A percentile compares a stretch with the other conserved stretches of the same genome.
These are phyloP conservation scores for Pestalotiopsis sp. DNA, from an alignment of 2,329 filamentous ascomycete genomes.

Conservation along the genomic window DNA sequence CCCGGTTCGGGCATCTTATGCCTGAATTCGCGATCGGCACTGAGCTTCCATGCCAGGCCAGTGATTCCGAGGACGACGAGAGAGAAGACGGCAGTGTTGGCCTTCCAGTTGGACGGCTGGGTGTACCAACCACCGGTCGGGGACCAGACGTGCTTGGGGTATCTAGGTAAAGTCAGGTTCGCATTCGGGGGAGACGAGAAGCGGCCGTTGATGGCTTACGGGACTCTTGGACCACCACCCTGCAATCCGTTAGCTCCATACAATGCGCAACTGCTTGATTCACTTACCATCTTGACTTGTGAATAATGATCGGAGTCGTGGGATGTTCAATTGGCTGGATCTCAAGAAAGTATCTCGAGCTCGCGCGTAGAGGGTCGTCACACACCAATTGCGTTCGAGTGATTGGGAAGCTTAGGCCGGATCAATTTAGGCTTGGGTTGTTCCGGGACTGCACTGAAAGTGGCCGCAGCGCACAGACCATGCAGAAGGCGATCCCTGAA, in stretches of 20 bases:
- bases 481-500: constrained; percentile 10
- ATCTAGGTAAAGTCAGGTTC: constrained; percentile 54
- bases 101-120: constrained; percentile 92
- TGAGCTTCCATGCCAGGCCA: constrained; percentile 69
- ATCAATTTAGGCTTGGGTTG: constrained; percentile 6
- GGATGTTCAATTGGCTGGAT: constrained; percentile 1
- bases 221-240: constrained; percentile 75
- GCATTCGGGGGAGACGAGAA: constrained; percentile 13
- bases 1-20: constrained; percentile 78
- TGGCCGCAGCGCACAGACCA: constrained; percentile 6
- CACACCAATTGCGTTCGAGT: constrained; percentile 7
- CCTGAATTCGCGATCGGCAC: constrained; percentile 74
- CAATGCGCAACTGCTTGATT: background rate
- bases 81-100: constrained; percentile 81
- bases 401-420: constrained; percentile 7
- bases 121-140: constrained; percentile 97
- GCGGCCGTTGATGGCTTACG: constrained; percentile 44
- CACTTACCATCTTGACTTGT: constrained; percentile 59
- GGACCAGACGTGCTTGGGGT: constrained; percentile 99
- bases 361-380: constrained; percentile 9
- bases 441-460: constrained; percentile 9
- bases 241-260: constrained; percentile 46
- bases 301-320: constrained; percentile 27
- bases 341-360: constrained; percentile 10
- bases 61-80: constrained; percentile 70